Conservation (phyloP, 108 stramenopile species). For the Stephanodiscus triporus region DNA sequence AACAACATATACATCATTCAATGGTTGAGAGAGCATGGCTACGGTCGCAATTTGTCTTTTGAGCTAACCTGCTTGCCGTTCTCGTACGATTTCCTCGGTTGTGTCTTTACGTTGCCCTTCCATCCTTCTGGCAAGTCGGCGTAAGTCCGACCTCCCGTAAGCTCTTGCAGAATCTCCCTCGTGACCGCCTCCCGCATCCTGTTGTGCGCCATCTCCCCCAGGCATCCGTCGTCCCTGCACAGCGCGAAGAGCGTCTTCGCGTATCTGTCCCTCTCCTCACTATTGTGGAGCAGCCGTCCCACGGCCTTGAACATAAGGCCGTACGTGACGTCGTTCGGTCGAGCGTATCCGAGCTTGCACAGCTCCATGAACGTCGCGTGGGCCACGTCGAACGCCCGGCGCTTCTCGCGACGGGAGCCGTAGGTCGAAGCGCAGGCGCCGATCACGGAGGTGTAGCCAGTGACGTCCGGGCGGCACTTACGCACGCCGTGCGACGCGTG, state of each 20-base stretch:
- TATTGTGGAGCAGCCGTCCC: slow-evolving; percentile 47
- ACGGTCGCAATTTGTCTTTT: too few relatives aligned
- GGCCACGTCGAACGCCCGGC: slow-evolving; percentile 68
- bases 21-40: too few relatives aligned
- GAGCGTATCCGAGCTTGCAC: slow-evolving; percentile 34
- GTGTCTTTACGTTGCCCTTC: slow-evolving; percentile 58
- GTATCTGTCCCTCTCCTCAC: slow-evolving; percentile 44
- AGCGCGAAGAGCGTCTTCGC: slow-evolving; percentile 50
- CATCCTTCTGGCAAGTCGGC: slow-evolving; percentile 55
- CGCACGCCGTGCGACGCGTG: slow-evolving; percentile 28
- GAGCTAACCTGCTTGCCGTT: neutral
- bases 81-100: slow-evolving; percentile 47
- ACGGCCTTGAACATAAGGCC: slow-evolving; percentile 81
- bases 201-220: slow-evolving; percentile 71
- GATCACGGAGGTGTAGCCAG: slow-evolving; percentile 71
- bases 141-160: slow-evolving; percentile 57
- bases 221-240: slow-evolving; percentile 33
- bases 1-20: too few relatives aligned
- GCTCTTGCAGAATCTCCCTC: slow-evolving; percentile 42
- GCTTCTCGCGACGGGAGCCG: slow-evolving; percentile 38
- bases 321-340: slow-evolving; percentile 83
- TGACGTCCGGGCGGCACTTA: slow-evolving; percentile 74
- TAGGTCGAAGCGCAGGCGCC: slow-evolving; percentile 58
- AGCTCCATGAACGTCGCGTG: slow-evolving; percentile 65
- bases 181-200: slow-evolving; percentile 59